Conservation (phyloP, 306 rosid species). For the Ziziphus jujuba region DNA sequence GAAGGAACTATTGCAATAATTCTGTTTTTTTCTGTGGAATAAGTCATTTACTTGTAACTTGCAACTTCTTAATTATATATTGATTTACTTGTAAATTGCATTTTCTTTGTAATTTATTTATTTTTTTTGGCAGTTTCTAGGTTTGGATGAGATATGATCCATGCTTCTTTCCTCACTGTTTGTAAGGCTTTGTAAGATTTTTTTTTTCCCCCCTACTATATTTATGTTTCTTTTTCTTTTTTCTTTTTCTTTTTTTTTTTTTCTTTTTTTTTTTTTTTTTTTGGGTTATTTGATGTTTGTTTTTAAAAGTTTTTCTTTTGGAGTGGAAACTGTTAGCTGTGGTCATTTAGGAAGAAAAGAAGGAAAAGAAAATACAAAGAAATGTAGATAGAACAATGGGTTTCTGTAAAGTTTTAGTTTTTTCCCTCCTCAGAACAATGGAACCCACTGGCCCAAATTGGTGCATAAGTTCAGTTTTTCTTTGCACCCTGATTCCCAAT, state of each 20-base stretch:
- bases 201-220: no score
- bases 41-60: no score
- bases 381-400: background rate
- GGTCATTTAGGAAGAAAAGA: background rate
- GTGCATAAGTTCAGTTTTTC: background rate
- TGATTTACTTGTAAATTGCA: no score
- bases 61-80: no score
- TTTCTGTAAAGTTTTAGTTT: background rate
- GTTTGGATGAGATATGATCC: slow-evolving; percentile 21
- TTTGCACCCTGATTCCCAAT: background rate
- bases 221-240: background rate
- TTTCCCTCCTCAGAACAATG: background rate
- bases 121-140: background rate
- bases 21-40: no score
- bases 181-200: slow-evolving; percentile 31
- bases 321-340: no score
- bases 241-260: background rate
- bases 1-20: no score
- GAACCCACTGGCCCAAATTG: background rate
- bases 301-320: no score
- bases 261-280: background rate
- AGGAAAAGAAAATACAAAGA: background rate
- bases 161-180: slow-evolving; percentile 20
- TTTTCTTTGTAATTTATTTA: background rate
- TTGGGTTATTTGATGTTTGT: no score